Conservation (phyloP, 352 stramenopile genomes). For the Phytophthora ohioensis region DNA sequence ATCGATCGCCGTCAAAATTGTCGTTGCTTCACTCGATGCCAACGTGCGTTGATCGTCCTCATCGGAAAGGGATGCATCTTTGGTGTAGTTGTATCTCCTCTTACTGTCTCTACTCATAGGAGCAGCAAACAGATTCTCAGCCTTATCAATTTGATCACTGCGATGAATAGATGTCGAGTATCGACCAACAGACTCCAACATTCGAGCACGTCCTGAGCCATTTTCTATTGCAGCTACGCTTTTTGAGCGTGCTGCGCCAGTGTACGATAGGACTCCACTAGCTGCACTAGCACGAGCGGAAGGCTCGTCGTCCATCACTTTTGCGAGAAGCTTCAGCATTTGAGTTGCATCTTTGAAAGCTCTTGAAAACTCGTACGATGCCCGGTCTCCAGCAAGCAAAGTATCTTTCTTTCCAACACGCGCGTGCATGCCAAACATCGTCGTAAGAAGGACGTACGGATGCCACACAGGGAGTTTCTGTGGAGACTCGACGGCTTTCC, state of each 20-base stretch:
- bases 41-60: constrained; percentile 36
- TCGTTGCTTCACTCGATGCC: constrained; percentile 29
- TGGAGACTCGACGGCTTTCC: constrained; percentile 71
- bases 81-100: constrained; percentile 24
- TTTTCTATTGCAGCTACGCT: constrained; percentile 21
- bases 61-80: constrained; percentile 15
- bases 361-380: constrained; percentile 71
- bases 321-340: constrained; percentile 83
- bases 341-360: constrained; percentile 84
- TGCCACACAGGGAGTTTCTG: constrained; percentile 89
- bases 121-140: constrained; percentile 73
- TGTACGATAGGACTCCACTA: constrained; percentile 70
- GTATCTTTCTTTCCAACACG: constrained; percentile 84
- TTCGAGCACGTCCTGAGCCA: constrained; percentile 23
- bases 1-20: constrained; percentile 48
- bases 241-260: constrained; percentile 31
- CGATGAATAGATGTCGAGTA: constrained; percentile 78
- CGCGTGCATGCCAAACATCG: constrained; percentile 86
- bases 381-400: constrained; percentile 67
- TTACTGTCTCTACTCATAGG: constrained; percentile 26
- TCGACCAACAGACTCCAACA: constrained; percentile 65
- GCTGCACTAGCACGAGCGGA: constrained; percentile 67
- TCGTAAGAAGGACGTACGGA: constrained; percentile 85
- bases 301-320: constrained; percentile 72
- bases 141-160: constrained; percentile 69